Percentiles rank a stretch among this genome's conserved stretches.
Conservation (phyloP, 2,329 filamentous ascomycete genomes). For the Kalaharituber pfeilii region DNA sequence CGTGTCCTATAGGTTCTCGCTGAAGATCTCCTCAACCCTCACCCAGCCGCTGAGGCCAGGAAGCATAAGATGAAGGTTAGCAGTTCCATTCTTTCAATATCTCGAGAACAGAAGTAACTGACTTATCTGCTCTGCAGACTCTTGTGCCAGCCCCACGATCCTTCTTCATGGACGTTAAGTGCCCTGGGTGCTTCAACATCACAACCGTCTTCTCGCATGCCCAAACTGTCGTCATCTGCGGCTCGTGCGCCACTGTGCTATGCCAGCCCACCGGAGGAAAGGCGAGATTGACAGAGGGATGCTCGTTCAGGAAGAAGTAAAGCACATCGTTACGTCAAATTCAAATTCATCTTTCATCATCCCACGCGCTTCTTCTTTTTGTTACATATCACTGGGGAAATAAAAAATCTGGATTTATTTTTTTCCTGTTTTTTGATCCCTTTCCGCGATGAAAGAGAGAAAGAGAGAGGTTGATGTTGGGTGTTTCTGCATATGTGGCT, state of each 20-base stretch:
- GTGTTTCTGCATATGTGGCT: too few species aligned
- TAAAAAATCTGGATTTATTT: not conserved
- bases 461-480: too few species aligned
- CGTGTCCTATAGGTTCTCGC: constrained; percentile 72
- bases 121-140: constrained; percentile 38
- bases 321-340: constrained; percentile 27
- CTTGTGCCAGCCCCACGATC: constrained; percentile 93
- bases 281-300: constrained; percentile 96
- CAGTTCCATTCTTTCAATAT: not conserved
- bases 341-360: too few species aligned
- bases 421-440: not conserved
- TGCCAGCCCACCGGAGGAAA: constrained; percentile 99
- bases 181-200: constrained; percentile 99
- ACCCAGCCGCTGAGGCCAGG: constrained; percentile 90
- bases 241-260: constrained; percentile 96
- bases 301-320: constrained; percentile 99
- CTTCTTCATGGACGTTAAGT: constrained; percentile 99
- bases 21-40: constrained; percentile 99
- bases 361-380: too few species aligned
- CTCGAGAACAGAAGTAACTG: constrained; percentile 9
- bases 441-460: not conserved
- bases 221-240: constrained; percentile 99
- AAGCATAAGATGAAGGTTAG: constrained; percentile 99
- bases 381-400: not conserved
- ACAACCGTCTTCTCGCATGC: constrained; percentile 99